A percentile compares a stretch with the other conserved stretches of the same genome.
Evolutionary conservation across 2,329 filamentous ascomycete genomes (phyloP).

Genomic region (Microcyclosporella mali): DNA sequence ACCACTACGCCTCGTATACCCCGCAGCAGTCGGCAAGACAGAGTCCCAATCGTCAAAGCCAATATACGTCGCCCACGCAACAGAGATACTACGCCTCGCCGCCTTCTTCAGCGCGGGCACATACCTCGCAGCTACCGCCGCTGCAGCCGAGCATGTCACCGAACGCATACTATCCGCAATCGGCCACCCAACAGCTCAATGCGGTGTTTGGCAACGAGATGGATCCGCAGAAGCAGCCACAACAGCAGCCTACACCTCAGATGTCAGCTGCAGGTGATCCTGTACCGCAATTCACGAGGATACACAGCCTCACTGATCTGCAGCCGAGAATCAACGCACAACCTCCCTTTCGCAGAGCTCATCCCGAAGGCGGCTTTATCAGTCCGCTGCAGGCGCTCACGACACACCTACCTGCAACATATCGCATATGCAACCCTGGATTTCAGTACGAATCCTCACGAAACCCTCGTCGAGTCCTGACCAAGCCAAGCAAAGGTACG

Average conservation of each 20-base stretch:
- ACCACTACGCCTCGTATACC: constrained; percentile 31
- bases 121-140: constrained; percentile 65
- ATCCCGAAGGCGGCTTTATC: constrained; percentile 95
- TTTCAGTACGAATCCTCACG: constrained; percentile 99
- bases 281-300: constrained; percentile 81
- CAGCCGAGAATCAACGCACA: constrained; percentile 78
- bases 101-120: constrained; percentile 39
- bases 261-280: constrained; percentile 33
- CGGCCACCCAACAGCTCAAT: constrained; percentile 65
- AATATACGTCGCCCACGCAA: constrained; percentile 48
- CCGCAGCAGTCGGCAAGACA: constrained; percentile 56
- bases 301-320: constrained; percentile 66
- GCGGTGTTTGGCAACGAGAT: constrained; percentile 53
- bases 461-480: constrained; percentile 90
- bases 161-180: constrained; percentile 56
- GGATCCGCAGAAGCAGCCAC: constrained; percentile 43
- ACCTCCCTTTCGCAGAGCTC: constrained; percentile 84
- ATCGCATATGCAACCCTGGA: constrained; percentile 93
- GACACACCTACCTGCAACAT: constrained; percentile 85
- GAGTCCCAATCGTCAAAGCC: constrained; percentile 67
- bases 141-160: constrained; percentile 61
- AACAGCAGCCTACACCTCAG: constrained; percentile 26
- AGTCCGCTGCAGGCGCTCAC: constrained; percentile 95
- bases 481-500: constrained; percentile 94
- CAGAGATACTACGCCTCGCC: constrained; percentile 56